These are phyloP conservation scores for Hamamelis virginiana DNA, from an alignment of 164 flowering plant genomes.

Conservation along the genomic window DNA sequence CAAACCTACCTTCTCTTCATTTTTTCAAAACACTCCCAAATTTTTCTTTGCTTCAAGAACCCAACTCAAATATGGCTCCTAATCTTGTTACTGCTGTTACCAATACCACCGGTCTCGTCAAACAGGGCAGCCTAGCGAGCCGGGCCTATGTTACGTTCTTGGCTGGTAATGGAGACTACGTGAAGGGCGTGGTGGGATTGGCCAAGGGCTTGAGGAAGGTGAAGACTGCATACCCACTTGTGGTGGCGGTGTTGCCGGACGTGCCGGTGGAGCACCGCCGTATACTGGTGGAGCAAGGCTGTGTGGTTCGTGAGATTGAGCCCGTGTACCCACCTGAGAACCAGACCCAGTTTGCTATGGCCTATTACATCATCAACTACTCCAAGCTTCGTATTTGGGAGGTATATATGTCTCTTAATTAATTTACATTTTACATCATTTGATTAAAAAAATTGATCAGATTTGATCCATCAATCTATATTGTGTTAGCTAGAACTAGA, in stretches of 20 bases:
- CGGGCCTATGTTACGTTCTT: slow-evolving; percentile 55
- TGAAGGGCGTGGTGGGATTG: slow-evolving; percentile 58
- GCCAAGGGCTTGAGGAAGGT: slow-evolving; percentile 62
- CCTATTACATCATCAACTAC: slow-evolving; percentile 66
- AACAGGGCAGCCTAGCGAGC: slow-evolving; percentile 7
- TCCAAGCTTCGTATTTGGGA: slow-evolving; percentile 76
- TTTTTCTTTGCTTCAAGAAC: too few relatives aligned
- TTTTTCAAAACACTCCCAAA: too few relatives aligned
- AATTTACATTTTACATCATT: too few relatives aligned
- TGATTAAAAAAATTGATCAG: too few relatives aligned
- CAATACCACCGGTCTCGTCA: slow-evolving; percentile 1
- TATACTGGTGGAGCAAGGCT: slow-evolving; percentile 44
- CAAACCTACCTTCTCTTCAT: too few relatives aligned
- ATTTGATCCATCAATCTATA: too few relatives aligned
- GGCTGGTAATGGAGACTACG: slow-evolving; percentile 58
- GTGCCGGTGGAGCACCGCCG: slow-evolving; percentile 60
- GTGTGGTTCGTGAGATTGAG: slow-evolving; percentile 49
- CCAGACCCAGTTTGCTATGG: slow-evolving; percentile 55
- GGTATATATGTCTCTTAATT: slow-evolving; percentile 24
- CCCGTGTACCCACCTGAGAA: slow-evolving; percentile 56
- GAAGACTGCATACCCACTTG: slow-evolving; percentile 45
- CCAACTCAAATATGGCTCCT: slow-evolving; percentile 21
- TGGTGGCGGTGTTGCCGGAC: slow-evolving; percentile 63
- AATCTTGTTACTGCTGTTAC: not conserved
- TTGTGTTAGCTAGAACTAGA: too few relatives aligned